Evolutionary conservation across 768 basidiomycete species (phyloP).

Genomic region (Nevesoporus exiguus): DNA sequence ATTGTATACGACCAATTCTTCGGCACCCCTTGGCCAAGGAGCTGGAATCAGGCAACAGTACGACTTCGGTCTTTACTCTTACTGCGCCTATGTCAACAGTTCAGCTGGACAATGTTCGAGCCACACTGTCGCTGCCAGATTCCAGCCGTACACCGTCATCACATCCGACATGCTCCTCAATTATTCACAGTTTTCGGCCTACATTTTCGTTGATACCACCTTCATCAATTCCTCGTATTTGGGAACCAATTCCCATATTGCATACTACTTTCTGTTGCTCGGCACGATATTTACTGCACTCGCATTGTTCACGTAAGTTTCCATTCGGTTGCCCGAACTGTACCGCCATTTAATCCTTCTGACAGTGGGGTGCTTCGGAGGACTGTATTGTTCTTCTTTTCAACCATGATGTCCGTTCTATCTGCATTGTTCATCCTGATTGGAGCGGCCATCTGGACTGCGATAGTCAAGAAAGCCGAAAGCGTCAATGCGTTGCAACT

Average conservation of each 20-base stretch:
- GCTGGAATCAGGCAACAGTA: conserved; percentile 69
- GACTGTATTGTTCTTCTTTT: conserved; percentile 63
- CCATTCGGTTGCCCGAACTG: not conserved
- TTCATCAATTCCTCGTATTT: conserved; percentile 62
- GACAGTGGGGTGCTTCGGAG: conserved; percentile 64
- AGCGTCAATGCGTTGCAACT: conserved; percentile 53
- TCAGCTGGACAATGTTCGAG: conserved; percentile 64
- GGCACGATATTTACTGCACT: conserved; percentile 66
- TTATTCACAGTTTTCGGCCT: conserved; percentile 53
- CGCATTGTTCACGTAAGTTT: conserved; percentile 62
- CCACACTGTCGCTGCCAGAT: conserved; percentile 52
- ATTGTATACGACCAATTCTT: conserved; percentile 65
- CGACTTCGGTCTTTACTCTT: conserved; percentile 76
- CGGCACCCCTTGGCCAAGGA: conserved; percentile 52
- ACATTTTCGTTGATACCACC: conserved; percentile 49
- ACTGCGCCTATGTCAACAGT: conserved; percentile 67
- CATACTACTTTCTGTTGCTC: conserved; percentile 72
- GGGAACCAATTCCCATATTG: conserved; percentile 60
- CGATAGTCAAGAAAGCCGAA: conserved; percentile 61
- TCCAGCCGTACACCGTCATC: conserved; percentile 62
- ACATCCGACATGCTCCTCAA: conserved; percentile 65
- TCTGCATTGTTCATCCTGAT: conserved; percentile 63
- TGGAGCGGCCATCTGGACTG: conserved; percentile 75
- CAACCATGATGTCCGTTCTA: conserved; percentile 57
- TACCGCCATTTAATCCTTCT: conserved; percentile 1